Conservation (phyloP, 2,329 filamentous ascomycete species). For the Trichoderma sp. region DNA sequence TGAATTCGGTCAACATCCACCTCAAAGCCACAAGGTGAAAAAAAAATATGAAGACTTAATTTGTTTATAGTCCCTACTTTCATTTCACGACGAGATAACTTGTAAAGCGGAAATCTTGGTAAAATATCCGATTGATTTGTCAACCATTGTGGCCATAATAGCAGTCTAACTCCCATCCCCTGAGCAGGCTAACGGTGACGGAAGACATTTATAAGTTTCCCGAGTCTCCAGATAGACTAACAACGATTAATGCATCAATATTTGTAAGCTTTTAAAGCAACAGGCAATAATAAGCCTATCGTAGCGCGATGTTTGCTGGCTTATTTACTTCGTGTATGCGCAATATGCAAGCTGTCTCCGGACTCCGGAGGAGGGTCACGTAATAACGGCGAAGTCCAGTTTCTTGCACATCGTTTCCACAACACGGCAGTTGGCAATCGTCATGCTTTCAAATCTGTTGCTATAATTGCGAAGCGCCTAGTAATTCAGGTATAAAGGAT, state of each 20-base stretch:
- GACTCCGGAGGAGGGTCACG: background rate
- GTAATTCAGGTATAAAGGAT: background rate
- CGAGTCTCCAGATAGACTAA: background rate
- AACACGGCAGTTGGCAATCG: background rate
- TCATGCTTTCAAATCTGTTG: background rate
- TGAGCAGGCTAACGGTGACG: background rate
- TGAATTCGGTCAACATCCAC: background rate
- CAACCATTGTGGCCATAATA: background rate
- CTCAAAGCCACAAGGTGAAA: background rate
- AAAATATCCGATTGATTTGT: background rate
- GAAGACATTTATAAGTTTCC: background rate
- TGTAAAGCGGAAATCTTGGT: background rate
- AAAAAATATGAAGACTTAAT: background rate
- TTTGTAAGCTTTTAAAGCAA: background rate
- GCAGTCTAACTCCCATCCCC: background rate
- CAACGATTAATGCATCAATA: background rate
- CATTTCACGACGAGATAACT: background rate
- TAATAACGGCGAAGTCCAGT: background rate
- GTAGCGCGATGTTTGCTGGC: background rate
- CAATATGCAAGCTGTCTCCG: background rate
- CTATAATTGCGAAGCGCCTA: background rate
- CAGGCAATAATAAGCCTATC: background rate
- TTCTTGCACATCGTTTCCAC: background rate
- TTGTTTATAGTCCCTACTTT: background rate
- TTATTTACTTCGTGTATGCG: background rate